phyloP scores from a whole-genome alignment of 495 filamentous ascomycete species.

The Choiromyces venosus region DNA sequence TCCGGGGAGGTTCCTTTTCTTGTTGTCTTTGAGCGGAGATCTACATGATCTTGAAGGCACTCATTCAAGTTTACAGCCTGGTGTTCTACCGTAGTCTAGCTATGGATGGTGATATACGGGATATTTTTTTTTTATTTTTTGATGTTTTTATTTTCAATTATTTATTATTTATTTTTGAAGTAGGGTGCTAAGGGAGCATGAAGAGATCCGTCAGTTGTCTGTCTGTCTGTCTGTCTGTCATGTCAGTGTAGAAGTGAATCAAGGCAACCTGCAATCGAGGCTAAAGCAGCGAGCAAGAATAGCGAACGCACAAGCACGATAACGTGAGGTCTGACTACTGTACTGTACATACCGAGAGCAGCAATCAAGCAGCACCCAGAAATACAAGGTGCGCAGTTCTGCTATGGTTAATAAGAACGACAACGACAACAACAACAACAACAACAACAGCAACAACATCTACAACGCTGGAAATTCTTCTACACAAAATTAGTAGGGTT shows the following conservation, averaged over 20 bases:
- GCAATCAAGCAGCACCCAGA: neutral
- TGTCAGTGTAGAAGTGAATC: neutral
- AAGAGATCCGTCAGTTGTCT: neutral
- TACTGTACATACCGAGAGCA: neutral
- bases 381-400: neutral
- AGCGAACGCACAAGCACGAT: constrained; percentile 1
- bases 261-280: neutral
- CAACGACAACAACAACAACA: neutral
- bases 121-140: neutral
- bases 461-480: neutral
- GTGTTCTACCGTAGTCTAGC: neutral
- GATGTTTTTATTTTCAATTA: neutral
- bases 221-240: too few relatives aligned
- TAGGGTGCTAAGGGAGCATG: neutral
- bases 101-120: neutral
- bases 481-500: neutral
- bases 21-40: neutral
- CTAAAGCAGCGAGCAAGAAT: constrained; percentile 1
- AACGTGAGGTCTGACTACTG: neutral
- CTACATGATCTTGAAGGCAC: neutral
- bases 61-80: neutral
- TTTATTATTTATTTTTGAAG: neutral
- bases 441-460: neutral
- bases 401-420: neutral
- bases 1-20: neutral